Evolutionary conservation across 768 basidiomycete genomes (phyloP).

Genomic region (Lentinula edodes): DNA sequence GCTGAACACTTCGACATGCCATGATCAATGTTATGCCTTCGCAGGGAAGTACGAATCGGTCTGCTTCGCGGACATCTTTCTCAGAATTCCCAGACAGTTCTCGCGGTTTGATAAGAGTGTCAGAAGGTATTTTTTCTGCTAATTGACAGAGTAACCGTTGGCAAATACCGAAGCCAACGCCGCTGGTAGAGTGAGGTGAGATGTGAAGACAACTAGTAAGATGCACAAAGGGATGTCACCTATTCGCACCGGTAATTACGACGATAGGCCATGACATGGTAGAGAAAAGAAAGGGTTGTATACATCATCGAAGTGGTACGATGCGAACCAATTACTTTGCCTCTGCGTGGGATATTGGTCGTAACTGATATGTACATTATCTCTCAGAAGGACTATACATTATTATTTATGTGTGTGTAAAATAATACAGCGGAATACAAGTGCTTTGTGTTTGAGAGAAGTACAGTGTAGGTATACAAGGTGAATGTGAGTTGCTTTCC

Average conservation of each 20-base stretch:
- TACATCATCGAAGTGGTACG: neutral
- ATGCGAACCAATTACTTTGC: neutral
- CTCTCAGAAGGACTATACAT: no score
- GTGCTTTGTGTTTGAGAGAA: no score
- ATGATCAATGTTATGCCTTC: constrained; percentile 68
- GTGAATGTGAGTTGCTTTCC: neutral
- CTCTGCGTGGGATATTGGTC: no score
- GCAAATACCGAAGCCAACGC: constrained; percentile 81
- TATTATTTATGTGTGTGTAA: no score
- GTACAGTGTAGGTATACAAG: neutral
- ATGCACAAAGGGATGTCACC: constrained; percentile 30
- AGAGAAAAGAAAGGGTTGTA: neutral
- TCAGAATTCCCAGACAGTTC: constrained; percentile 5
- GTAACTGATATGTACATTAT: no score
- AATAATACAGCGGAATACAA: no score
- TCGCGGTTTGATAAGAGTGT: neutral
- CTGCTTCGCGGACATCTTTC: constrained; percentile 12
- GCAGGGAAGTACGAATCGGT: constrained; percentile 22
- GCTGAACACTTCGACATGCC: constrained; percentile 67
- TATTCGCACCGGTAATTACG: constrained; percentile 68
- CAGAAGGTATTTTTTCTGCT: constrained; percentile 34
- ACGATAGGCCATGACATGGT: constrained; percentile 42
- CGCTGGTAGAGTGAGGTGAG: constrained; percentile 37
- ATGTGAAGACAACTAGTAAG: neutral
- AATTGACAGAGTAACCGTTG: constrained; percentile 71